Evolutionary conservation across 2,329 filamentous ascomycete genomes (phyloP), one percentile per base, ranked within the genome.

Genomic region (Tetracladium maxilliforme): DNA sequence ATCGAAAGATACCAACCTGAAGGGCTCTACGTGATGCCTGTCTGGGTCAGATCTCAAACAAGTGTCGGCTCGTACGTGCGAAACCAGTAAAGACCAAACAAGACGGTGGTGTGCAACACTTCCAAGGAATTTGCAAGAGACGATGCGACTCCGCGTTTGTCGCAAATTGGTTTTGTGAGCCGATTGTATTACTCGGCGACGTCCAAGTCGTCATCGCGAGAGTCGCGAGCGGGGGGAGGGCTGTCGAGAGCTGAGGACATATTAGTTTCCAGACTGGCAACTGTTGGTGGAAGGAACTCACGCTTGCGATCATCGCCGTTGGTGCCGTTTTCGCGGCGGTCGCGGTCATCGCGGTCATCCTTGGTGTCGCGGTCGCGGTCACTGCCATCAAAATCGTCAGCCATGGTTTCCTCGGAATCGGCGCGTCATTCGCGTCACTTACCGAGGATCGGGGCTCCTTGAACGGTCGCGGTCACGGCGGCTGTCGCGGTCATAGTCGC

Each of bases 201-300:
- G 52, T 98, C 90, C 48, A 95, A 70, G 47, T 98, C 90, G 51
- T 98, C 90, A 45, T 93, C n/a, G n/a, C n/a, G n/a, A n/a, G n/a
- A n/a, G n/a, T n/a, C n/a, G n/a, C n/a, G 83, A 41, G 73, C 76
- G 35, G 81, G 75, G 34, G 81, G 71, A 38, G 82, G 78, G 42
- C 80, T 82, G 39, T 92, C 83, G 42, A 77, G 58, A 47, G 68
- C 61, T 16, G 9, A 9, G 14, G n/a, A 9, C 9, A 31, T 21
- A 22, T 24, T 9, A 13, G 22, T 26, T 27, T 24, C 24, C 17
- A 17, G 18, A 23, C 33, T 36, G 39, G 41, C 43, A 33, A 37
- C 28, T 14, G 27, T 31, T 33, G 26, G 35, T 19, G 35, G 30
- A 30, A 37, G 24, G 28, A 32, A 45, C 50, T 36, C 54, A 93